These are phyloP conservation scores for Pichiaceae sp. DNA, from an alignment of 1,139 yeast genomes.

Conservation along the genomic window DNA sequence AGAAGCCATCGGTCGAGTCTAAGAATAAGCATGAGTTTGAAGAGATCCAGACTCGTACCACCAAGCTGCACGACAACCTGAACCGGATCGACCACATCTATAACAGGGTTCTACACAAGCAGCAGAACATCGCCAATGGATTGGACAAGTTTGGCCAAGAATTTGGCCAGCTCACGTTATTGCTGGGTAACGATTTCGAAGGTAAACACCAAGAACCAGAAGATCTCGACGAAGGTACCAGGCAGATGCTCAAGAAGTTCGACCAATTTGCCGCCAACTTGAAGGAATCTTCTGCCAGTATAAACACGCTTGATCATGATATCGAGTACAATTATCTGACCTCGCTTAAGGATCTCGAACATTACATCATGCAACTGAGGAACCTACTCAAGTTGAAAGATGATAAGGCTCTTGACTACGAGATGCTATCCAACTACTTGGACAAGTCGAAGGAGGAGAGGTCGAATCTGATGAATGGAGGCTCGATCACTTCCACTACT, in stretches of 20 bases:
- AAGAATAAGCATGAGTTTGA: slow-evolving; percentile 72
- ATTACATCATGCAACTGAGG: slow-evolving; percentile 71
- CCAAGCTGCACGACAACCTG: slow-evolving; percentile 77
- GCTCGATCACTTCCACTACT: slow-evolving; percentile 23
- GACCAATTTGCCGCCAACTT: slow-evolving; percentile 46
- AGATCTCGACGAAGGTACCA: slow-evolving; percentile 18
- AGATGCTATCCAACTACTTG: slow-evolving; percentile 74
- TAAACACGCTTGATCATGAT: slow-evolving; percentile 44
- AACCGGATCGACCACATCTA: slow-evolving; percentile 72
- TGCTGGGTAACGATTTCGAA: slow-evolving; percentile 27
- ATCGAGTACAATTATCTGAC: slow-evolving; percentile 79
- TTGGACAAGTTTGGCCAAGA: slow-evolving; percentile 66
- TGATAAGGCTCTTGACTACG: slow-evolving; percentile 84
- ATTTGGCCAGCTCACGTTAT: slow-evolving; percentile 55
- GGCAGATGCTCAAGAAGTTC: slow-evolving; percentile 32
- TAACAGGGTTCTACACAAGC: slow-evolving; percentile 61
- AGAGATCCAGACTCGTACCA: slow-evolving; percentile 76
- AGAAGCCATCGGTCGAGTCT: slow-evolving; percentile 53
- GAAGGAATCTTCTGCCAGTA: slow-evolving; percentile 36
- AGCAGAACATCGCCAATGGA: slow-evolving; percentile 66
- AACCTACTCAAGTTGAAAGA: slow-evolving; percentile 76
- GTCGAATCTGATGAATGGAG: slow-evolving; percentile 49
- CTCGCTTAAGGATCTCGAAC: slow-evolving; percentile 79
- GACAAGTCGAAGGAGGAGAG: slow-evolving; percentile 63
- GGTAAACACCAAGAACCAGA: slow-evolving; percentile 17